Conservation (phyloP, 2,329 filamentous ascomycete genomes). For the Trichoderma sp. region DNA sequence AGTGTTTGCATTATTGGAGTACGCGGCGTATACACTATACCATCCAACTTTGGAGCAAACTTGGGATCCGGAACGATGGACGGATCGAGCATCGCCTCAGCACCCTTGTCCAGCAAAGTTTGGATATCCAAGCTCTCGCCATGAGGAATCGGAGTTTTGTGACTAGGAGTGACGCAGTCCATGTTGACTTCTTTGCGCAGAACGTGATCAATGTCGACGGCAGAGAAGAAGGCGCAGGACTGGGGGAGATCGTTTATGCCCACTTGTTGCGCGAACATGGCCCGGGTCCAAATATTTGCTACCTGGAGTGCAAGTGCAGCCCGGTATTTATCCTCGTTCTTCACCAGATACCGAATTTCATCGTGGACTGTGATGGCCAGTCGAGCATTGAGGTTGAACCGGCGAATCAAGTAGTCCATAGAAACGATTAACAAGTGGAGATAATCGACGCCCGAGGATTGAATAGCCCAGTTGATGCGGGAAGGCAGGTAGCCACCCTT, state of each 20-base stretch:
- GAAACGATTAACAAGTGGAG: slow-evolving; percentile 87
- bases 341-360: slow-evolving; percentile 91
- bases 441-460: slow-evolving; percentile 96
- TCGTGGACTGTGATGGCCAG: slow-evolving; percentile 94
- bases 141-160: slow-evolving; percentile 71
- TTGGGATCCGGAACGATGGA: slow-evolving; percentile 53
- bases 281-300: slow-evolving; percentile 92
- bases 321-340: slow-evolving; percentile 80
- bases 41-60: slow-evolving; percentile 56
- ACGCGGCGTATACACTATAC: slow-evolving; percentile 67
- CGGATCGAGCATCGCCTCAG: slow-evolving; percentile 66
- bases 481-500: slow-evolving; percentile 93
- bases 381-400: slow-evolving; percentile 81
- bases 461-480: slow-evolving; percentile 98
- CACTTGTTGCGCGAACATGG: slow-evolving; percentile 96
- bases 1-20: slow-evolving; percentile 77
- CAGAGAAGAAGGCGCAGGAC: slow-evolving; percentile 91
- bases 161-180: slow-evolving; percentile 91
- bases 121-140: slow-evolving; percentile 86
- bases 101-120: slow-evolving; percentile 71
- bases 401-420: slow-evolving; percentile 90
- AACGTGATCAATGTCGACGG: slow-evolving; percentile 91
- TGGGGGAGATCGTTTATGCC: slow-evolving; percentile 95
- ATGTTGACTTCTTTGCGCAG: slow-evolving; percentile 98
- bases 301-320: slow-evolving; percentile 91